phyloP scores from a whole-genome alignment of 2,329 filamentous ascomycete genomes.

The Rhytidhysteron rufulum region DNA sequence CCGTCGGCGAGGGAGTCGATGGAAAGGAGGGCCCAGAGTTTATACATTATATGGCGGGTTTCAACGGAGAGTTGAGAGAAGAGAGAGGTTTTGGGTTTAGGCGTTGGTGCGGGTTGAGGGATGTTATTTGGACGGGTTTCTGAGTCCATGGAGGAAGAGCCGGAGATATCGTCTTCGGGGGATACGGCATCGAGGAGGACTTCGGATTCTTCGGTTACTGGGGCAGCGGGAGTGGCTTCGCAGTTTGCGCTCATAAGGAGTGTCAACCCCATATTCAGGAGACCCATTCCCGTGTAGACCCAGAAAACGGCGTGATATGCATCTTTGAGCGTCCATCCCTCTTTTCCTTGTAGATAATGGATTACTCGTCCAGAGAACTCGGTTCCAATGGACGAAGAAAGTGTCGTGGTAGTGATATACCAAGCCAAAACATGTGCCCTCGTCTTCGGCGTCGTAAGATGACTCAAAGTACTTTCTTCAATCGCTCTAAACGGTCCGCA shows the following conservation, averaged over 20 bases:
- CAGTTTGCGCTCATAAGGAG: constrained; percentile 38
- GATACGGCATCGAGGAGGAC: constrained; percentile 30
- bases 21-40: constrained; percentile 61
- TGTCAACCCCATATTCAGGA: constrained; percentile 36
- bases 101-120: neutral
- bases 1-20: constrained; percentile 64
- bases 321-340: constrained; percentile 27
- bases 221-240: constrained; percentile 30
- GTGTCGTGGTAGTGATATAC: constrained; percentile 36
- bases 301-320: constrained; percentile 42
- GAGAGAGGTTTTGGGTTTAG: constrained; percentile 23
- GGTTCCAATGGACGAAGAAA: constrained; percentile 32
- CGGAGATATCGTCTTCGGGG: constrained; percentile 27
- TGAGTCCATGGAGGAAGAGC: too few species aligned
- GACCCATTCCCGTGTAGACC: constrained; percentile 40
- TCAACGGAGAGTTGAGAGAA: constrained; percentile 54
- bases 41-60: constrained; percentile 58
- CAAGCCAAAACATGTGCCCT: constrained; percentile 36
- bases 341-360: constrained; percentile 29
- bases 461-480: constrained; percentile 34
- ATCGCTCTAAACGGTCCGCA: constrained; percentile 33
- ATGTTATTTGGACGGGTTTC: constrained; percentile 3
- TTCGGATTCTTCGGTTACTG: constrained; percentile 28
- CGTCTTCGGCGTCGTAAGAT: constrained; percentile 30
- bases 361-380: constrained; percentile 38